Evolutionary conservation across 306 rosid genomes (phyloP).

Genomic region (Mimosa bimucronata): DNA sequence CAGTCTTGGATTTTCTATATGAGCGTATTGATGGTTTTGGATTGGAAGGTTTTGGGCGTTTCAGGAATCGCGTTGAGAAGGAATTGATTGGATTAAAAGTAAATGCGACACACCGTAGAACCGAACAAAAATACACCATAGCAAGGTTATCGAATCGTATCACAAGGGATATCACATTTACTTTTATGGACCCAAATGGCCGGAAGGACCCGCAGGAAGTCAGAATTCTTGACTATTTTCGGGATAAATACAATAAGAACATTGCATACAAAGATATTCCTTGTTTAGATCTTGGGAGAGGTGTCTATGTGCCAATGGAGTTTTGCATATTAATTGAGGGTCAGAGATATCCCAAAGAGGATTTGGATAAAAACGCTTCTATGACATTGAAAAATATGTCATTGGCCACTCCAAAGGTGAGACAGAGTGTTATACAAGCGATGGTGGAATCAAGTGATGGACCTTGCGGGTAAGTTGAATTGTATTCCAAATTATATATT

Average conservation of each 20-base stretch:
- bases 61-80: slow-evolving; percentile 42
- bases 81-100: slow-evolving; percentile 61
- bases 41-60: slow-evolving; percentile 42
- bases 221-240: slow-evolving; percentile 57
- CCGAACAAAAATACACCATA: slow-evolving; percentile 55
- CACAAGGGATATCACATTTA: slow-evolving; percentile 54
- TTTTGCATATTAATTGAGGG: slow-evolving; percentile 74
- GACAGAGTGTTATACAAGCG: slow-evolving; percentile 48
- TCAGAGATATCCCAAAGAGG: slow-evolving; percentile 69
- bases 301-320: slow-evolving; percentile 71
- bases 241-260: slow-evolving; percentile 54
- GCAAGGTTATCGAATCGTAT: slow-evolving; percentile 44
- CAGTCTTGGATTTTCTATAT: slow-evolving; percentile 42
- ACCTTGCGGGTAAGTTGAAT: slow-evolving; percentile 70
- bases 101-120: slow-evolving; percentile 66
- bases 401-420: slow-evolving; percentile 44
- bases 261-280: slow-evolving; percentile 63
- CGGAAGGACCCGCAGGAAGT: slow-evolving; percentile 40
- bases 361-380: slow-evolving; percentile 44
- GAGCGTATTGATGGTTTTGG: slow-evolving; percentile 27
- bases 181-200: slow-evolving; percentile 41
- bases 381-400: slow-evolving; percentile 51
- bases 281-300: slow-evolving; percentile 73
- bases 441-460: slow-evolving; percentile 69
- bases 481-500: slow-evolving; percentile 13